A percentile compares a stretch with the other conserved stretches of the same genome.
phyloP scores from a whole-genome alignment of 2,329 filamentous ascomycete species.

The Diplodia scrobiculata region DNA sequence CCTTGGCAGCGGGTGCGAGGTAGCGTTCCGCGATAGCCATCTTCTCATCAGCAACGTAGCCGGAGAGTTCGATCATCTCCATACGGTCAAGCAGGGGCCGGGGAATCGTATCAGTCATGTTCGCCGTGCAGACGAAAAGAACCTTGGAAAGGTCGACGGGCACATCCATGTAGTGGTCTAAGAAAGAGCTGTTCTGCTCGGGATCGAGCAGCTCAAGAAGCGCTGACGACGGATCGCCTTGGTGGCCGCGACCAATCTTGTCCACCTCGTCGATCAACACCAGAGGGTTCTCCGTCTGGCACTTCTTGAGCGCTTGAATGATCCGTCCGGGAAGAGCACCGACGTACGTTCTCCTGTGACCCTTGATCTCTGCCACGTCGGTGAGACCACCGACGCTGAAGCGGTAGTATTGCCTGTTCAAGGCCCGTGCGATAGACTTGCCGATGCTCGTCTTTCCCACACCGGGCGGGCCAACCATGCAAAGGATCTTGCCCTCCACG shows the following conservation, averaged over 20 bases:
- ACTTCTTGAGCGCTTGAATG: conserved; percentile 98
- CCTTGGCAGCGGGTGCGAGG: conserved; percentile 89
- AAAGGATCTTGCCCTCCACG: conserved; percentile 97
- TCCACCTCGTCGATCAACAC: conserved; percentile 97
- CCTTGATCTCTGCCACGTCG: conserved; percentile 98
- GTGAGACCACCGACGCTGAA: conserved; percentile 97
- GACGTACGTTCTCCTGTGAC: conserved; percentile 93
- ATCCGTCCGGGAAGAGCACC: conserved; percentile 93
- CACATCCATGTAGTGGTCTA: conserved; percentile 98
- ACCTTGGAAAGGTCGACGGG: conserved; percentile 97
- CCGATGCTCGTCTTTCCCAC: conserved; percentile 99
- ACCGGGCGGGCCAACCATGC: conserved; percentile 94
- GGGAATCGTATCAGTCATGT: conserved; percentile 98
- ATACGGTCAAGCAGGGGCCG: conserved; percentile 91
- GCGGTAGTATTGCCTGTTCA: conserved; percentile 95
- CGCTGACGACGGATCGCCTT: conserved; percentile 93
- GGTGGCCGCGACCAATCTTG: conserved; percentile 95
- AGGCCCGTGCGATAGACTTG: conserved; percentile 91
- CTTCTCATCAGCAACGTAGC: conserved; percentile 97
- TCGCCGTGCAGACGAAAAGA: conserved; percentile 96
- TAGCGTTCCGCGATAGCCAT: conserved; percentile 97
- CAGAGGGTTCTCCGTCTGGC: conserved; percentile 95
- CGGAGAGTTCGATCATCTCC: conserved; percentile 95
- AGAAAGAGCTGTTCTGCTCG: conserved; percentile 94
- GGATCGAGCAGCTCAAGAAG: conserved; percentile 91